phyloP scores from a whole-genome alignment of 2,329 filamentous ascomycete species.

The Drechslerella dactyloides region DNA sequence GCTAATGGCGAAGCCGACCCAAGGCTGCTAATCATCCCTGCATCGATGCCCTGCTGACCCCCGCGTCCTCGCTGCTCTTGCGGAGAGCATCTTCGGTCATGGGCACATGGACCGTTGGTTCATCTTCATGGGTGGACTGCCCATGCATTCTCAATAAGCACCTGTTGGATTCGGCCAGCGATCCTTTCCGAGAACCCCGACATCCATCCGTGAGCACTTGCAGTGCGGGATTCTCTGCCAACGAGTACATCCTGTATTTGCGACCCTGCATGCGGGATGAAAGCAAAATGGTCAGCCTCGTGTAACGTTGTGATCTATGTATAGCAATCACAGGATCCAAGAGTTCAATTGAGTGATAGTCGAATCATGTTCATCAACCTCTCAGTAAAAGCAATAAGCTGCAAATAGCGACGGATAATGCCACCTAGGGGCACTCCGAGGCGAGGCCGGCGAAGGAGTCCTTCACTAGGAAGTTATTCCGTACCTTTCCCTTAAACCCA shows the following conservation, averaged over 20 bases:
- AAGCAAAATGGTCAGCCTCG: too few relatives aligned
- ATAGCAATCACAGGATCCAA: too few relatives aligned
- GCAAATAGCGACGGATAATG: too few relatives aligned
- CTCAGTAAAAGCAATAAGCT: too few relatives aligned
- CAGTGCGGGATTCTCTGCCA: constrained; percentile 16
- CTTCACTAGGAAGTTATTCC: not conserved
- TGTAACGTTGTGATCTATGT: too few relatives aligned
- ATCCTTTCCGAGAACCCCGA: constrained; percentile 10
- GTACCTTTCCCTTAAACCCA: constrained; percentile 9
- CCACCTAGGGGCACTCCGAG: too few relatives aligned
- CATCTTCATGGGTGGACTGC: constrained; percentile 5
- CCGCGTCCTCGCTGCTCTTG: constrained; percentile 18
- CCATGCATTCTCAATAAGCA: constrained; percentile 4
- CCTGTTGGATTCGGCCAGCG: constrained; percentile 15
- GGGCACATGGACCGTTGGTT: constrained; percentile 6
- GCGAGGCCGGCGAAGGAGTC: not conserved
- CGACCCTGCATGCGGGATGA: too few relatives aligned
- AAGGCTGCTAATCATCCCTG: constrained; percentile 15
- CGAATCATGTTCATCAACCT: too few relatives aligned
- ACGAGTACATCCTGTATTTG: not conserved
- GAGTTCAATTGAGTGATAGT: too few relatives aligned
- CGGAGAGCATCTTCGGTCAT: constrained; percentile 14
- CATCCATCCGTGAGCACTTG: not conserved
- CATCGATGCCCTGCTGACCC: constrained; percentile 27
- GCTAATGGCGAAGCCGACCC: too few relatives aligned